A percentile compares a stretch with the other conserved stretches of the same genome.
Conservation (phyloP, 2,329 filamentous ascomycete genomes). For the Ceratocystis eucalypticola region DNA sequence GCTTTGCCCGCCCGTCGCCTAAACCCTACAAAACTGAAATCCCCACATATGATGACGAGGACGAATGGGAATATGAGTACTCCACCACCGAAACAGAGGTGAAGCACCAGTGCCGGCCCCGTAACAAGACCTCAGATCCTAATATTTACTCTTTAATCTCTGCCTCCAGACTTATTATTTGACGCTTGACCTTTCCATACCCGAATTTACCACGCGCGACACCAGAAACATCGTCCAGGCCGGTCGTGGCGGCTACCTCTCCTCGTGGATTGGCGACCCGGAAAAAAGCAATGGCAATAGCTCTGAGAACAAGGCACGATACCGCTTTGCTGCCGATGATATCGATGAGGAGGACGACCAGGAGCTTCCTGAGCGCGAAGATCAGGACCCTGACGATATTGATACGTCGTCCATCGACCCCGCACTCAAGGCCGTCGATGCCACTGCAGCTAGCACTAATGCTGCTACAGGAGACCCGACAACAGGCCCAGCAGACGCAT, state of each 20-base stretch:
- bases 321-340: constrained; percentile 21
- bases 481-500: constrained; percentile 7
- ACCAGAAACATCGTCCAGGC: constrained; percentile 18
- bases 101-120: constrained; percentile 4
- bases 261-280: constrained; percentile 24
- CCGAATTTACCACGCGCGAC: constrained; percentile 33
- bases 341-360: constrained; percentile 26
- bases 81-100: constrained; percentile 51
- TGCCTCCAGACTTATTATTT: constrained; percentile 45
- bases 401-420: constrained; percentile 1
- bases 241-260: constrained; percentile 21
- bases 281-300: constrained; percentile 3
- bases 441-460: background rate
- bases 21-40: constrained; percentile 11
- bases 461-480: background rate
- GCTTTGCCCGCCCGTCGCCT: constrained; percentile 11
- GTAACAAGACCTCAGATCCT: background rate
- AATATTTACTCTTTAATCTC: background rate
- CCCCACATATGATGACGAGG: constrained; percentile 31
- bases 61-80: constrained; percentile 57
- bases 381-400: constrained; percentile 23
- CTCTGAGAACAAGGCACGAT: constrained; percentile 9
- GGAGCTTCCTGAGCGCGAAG: constrained; percentile 27
- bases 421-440: background rate
- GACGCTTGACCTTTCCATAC: constrained; percentile 48